Percentiles rank a stretch among this genome's conserved stretches.
Conservation (phyloP, 78 protist species). For the Dictyostelium purpureum region DNA sequence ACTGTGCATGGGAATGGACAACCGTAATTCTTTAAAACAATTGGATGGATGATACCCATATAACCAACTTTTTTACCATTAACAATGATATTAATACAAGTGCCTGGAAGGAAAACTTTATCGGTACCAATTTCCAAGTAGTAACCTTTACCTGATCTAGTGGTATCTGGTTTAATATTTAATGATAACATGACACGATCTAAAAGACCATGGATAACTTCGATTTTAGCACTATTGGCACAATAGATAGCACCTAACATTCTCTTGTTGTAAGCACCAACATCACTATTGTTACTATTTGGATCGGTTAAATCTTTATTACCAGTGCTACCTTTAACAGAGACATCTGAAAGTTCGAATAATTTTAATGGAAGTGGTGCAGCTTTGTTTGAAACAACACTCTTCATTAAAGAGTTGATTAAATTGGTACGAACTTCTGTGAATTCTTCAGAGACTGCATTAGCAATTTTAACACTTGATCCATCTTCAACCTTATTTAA, state of each 20-base stretch:
- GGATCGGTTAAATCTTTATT: slow-evolving; percentile 78
- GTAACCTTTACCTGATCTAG: slow-evolving; percentile 18
- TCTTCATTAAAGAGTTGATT: slow-evolving; percentile 94
- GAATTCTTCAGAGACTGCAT: slow-evolving; percentile 91
- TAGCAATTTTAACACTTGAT: slow-evolving; percentile 79
- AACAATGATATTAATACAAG: slow-evolving; percentile 62
- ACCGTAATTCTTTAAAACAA: slow-evolving; percentile 82
- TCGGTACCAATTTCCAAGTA: slow-evolving; percentile 33
- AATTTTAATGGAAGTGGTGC: slow-evolving; percentile 89
- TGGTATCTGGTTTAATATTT: neutral
- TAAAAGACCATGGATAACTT: slow-evolving; percentile 91
- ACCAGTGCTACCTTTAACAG: slow-evolving; percentile 78
- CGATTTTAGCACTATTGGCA: slow-evolving; percentile 73
- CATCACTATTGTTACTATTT: slow-evolving; percentile 67
- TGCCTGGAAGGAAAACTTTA: slow-evolving; percentile 87
- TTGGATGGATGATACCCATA: slow-evolving; percentile 94
- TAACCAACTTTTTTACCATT: slow-evolving; percentile 85
- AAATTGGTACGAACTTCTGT: slow-evolving; percentile 90
- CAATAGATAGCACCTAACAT: slow-evolving; percentile 81
- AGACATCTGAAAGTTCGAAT: slow-evolving; percentile 95
- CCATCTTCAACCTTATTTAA: slow-evolving; percentile 72
- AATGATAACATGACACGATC: slow-evolving; percentile 83
- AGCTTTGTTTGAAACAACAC: slow-evolving; percentile 80
- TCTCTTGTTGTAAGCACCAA: slow-evolving; percentile 92
- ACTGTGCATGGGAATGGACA: slow-evolving; percentile 79